Conservation (phyloP, 306 rosid genomes). For the Crotalaria pallida region DNA sequence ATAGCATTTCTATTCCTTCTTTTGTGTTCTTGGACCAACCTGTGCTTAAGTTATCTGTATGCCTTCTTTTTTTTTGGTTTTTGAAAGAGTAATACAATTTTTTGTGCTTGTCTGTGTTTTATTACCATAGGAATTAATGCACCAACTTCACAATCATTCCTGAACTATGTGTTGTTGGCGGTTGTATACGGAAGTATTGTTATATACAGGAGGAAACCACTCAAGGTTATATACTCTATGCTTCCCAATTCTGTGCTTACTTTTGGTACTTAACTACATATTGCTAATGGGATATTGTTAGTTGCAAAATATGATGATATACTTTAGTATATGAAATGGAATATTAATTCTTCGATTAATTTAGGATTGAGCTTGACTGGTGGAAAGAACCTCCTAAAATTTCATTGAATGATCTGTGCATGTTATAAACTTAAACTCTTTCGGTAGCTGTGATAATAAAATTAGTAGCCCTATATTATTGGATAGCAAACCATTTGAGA, state of each 20-base stretch:
- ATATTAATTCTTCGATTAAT: not conserved
- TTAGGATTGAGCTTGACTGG: not conserved
- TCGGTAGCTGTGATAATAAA: too few relatives aligned
- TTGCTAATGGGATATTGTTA: not conserved
- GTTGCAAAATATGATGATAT: not conserved
- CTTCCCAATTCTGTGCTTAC: not conserved
- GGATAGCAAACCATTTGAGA: not conserved
- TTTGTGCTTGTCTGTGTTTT: not conserved
- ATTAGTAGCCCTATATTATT: not conserved
- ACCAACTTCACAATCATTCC: conserved; percentile 86
- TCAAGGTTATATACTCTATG: conserved; percentile 54
- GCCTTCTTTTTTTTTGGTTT: not conserved
- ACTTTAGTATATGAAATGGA: not conserved
- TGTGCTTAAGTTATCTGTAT: not conserved
- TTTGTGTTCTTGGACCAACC: not conserved
- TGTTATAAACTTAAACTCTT: not conserved
- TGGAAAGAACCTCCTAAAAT: not conserved
- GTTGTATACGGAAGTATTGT: conserved; percentile 59
- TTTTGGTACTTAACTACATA: not conserved
- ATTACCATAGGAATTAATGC: conserved; percentile 60
- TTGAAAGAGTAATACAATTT: not conserved
- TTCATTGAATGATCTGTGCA: not conserved
- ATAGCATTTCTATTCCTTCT: not conserved
- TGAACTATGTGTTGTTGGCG: conserved; percentile 75
- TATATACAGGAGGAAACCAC: conserved; percentile 54